A percentile compares a stretch with the other conserved stretches of the same genome.
Conservation (phyloP, 2,329 filamentous ascomycete genomes). For the Teratosphaeria pseudoeucalypti region DNA sequence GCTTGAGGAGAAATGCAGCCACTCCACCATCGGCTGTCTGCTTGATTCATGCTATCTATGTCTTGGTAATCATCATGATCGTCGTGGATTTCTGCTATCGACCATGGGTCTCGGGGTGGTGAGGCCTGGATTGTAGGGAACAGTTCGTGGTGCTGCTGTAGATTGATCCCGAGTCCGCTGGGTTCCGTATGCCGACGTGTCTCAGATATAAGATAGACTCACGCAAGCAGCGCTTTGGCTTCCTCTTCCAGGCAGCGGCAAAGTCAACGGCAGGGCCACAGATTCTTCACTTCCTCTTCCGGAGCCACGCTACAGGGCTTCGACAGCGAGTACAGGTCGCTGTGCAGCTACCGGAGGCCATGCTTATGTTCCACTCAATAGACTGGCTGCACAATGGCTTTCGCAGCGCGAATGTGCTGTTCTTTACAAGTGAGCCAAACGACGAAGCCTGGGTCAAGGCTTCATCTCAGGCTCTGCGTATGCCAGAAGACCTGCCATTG, state of each 20-base stretch:
- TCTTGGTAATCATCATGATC: no score
- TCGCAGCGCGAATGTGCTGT: background rate
- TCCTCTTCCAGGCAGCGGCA: background rate
- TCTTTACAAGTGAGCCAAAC: background rate
- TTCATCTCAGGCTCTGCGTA: background rate
- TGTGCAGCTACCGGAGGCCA: background rate
- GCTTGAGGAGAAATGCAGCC: no score
- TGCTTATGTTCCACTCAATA: background rate
- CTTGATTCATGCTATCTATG: no score
- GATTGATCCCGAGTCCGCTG: background rate
- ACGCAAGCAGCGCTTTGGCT: background rate
- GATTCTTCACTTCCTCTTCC: background rate
- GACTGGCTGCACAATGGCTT: background rate
- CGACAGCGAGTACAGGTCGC: background rate
- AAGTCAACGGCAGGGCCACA: background rate
- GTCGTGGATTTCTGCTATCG: no score
- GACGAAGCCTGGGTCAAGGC: background rate
- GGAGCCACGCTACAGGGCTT: background rate
- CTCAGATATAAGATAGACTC: background rate
- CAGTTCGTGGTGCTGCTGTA: background rate
- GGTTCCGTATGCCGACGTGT: background rate
- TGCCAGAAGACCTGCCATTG: background rate
- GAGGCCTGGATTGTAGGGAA: background rate
- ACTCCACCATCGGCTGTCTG: no score
- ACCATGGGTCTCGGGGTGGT: no score